Evolutionary conservation across 2,329 filamentous ascomycete species (phyloP).

Genomic region (Paramyrothecium sp.): DNA sequence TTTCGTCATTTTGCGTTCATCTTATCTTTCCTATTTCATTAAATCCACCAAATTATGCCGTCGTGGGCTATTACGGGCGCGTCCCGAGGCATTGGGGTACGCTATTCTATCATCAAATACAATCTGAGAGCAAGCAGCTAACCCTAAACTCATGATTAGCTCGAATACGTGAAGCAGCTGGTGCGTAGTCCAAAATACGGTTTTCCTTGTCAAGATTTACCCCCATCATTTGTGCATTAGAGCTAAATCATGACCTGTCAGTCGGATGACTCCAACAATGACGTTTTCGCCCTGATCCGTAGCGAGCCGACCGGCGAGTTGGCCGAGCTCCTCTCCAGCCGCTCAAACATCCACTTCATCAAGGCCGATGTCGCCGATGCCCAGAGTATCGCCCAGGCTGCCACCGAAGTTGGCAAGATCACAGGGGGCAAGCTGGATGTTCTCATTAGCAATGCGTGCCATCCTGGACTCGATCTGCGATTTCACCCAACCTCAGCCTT

Average conservation of each 20-base stretch:
- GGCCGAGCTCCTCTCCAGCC: conserved; percentile 10
- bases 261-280: not conserved
- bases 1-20: too few relatives aligned
- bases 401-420: conserved; percentile 25
- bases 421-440: conserved; percentile 36
- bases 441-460: conserved; percentile 34
- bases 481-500: not conserved
- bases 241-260: not conserved
- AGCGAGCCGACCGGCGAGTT: not conserved
- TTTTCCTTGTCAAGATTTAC: too few relatives aligned
- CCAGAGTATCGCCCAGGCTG: conserved; percentile 30
- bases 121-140: not conserved
- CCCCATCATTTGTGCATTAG: too few relatives aligned
- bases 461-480: conserved; percentile 17
- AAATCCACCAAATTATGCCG: conserved; percentile 2
- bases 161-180: not conserved
- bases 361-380: conserved; percentile 30
- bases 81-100: conserved; percentile 10
- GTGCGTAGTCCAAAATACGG: not conserved
- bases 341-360: conserved; percentile 34
- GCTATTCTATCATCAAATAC: not conserved
- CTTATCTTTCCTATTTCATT: too few relatives aligned
- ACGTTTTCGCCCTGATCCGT: not conserved
- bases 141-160: not conserved
- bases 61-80: conserved; percentile 13